Conservation (phyloP, 495 filamentous ascomycete genomes). For the Parathielavia appendiculata region DNA sequence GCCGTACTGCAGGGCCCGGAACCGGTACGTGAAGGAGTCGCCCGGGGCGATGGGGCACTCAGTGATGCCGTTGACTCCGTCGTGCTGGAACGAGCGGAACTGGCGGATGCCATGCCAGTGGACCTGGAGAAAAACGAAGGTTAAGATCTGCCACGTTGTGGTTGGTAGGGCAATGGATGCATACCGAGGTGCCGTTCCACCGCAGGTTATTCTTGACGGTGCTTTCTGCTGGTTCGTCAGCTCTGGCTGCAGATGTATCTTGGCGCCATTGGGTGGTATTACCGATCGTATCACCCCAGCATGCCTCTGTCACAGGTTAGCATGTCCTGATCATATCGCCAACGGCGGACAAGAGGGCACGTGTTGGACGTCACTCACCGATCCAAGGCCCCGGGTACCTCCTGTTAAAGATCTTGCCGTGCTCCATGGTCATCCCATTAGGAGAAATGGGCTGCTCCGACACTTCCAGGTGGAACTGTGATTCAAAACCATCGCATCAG, state of each 20-base stretch:
- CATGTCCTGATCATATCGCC: neutral
- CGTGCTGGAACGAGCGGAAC: constrained; percentile 35
- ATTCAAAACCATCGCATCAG: no score
- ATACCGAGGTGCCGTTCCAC: neutral
- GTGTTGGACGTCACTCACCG: no score
- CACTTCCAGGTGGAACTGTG: neutral
- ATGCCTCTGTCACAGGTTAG: neutral
- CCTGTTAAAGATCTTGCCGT: neutral
- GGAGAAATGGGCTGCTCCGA: neutral
- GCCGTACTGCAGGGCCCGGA: constrained; percentile 42
- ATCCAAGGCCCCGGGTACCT: neutral
- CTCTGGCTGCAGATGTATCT: no score
- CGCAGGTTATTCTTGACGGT: neutral
- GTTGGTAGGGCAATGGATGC: neutral
- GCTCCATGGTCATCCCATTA: neutral
- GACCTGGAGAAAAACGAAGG: neutral
- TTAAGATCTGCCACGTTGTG: no score
- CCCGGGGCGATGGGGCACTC: constrained; percentile 50
- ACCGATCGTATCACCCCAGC: neutral
- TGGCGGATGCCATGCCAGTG: constrained; percentile 36
- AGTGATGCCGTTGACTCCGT: constrained; percentile 43
- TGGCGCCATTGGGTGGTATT: no score
- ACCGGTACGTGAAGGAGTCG: constrained; percentile 47
- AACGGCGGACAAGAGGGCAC: no score
- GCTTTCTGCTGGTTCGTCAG: neutral